Conservation (phyloP, 2,329 filamentous ascomycete genomes). For the Helminthosporium solani region DNA sequence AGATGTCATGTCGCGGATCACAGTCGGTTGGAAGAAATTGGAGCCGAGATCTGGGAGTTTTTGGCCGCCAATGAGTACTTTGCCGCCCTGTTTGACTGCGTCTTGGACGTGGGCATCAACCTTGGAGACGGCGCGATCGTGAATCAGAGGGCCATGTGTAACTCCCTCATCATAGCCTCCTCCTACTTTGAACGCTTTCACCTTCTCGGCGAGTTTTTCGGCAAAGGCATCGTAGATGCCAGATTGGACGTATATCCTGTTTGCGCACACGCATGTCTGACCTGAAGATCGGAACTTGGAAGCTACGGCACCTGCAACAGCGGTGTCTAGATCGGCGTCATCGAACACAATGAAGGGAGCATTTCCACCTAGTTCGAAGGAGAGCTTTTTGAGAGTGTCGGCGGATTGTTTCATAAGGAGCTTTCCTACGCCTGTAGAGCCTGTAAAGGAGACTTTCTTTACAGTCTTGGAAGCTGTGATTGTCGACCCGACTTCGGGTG, state of each 20-base stretch:
- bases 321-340: constrained; percentile 83
- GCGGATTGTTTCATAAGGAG: constrained; percentile 90
- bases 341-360: constrained; percentile 97
- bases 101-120: constrained; percentile 41
- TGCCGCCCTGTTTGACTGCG: constrained; percentile 34
- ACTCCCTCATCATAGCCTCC: constrained; percentile 68
- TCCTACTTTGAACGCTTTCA: constrained; percentile 73
- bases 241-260: constrained; percentile 76
- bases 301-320: constrained; percentile 77
- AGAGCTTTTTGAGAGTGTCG: constrained; percentile 79
- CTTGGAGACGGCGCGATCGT: constrained; percentile 65
- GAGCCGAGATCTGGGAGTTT: constrained; percentile 70
- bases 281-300: constrained; percentile 94
- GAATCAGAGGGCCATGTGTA: constrained; percentile 83
- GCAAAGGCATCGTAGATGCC: constrained; percentile 77
- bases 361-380: constrained; percentile 91
- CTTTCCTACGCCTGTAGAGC: constrained; percentile 64
- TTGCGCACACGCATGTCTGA: constrained; percentile 84
- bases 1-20: constrained; percentile 80
- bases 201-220: constrained; percentile 67
- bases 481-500: constrained; percentile 71
- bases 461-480: constrained; percentile 76
- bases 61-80: constrained; percentile 57
- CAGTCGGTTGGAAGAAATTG: constrained; percentile 89
- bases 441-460: constrained; percentile 93